These are phyloP conservation scores for Colletotrichum truncatum DNA, from an alignment of 2,329 filamentous ascomycete species.

Conservation along the genomic window DNA sequence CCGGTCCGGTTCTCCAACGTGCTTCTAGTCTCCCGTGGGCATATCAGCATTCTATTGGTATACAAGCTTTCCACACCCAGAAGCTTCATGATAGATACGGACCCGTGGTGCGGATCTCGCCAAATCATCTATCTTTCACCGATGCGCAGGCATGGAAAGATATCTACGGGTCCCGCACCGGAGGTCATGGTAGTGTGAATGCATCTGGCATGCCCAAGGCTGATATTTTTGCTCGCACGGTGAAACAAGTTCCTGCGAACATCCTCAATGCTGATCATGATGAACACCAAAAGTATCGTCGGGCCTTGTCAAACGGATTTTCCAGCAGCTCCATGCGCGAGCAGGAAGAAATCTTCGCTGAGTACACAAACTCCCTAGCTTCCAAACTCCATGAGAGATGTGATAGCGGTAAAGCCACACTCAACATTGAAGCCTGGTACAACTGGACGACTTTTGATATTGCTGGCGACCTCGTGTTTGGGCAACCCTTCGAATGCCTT, in stretches of 20 bases:
- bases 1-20: constrained; percentile 36
- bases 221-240: not conserved
- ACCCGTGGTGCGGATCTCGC: constrained; percentile 53
- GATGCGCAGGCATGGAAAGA: constrained; percentile 46
- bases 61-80: constrained; percentile 34
- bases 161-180: constrained; percentile 46
- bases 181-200: not conserved
- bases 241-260: too few relatives aligned
- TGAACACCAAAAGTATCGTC: constrained; percentile 27
- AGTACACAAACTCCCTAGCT: constrained; percentile 24
- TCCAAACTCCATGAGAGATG: not conserved
- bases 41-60: not conserved
- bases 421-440: constrained; percentile 32
- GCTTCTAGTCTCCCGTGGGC: not conserved
- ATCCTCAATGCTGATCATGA: too few relatives aligned
- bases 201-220: too few relatives aligned
- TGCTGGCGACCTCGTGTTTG: constrained; percentile 39
- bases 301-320: constrained; percentile 40
- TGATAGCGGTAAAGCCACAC: not conserved
- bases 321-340: constrained; percentile 37
- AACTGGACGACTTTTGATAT: constrained; percentile 40
- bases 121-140: constrained; percentile 55
- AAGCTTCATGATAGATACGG: constrained; percentile 51
- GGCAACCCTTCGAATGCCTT: constrained; percentile 38
- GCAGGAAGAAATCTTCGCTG: constrained; percentile 39